Base-by-base conservation (phyloP, 768 basidiomycete genomes). In the Mycena venus region DNA sequence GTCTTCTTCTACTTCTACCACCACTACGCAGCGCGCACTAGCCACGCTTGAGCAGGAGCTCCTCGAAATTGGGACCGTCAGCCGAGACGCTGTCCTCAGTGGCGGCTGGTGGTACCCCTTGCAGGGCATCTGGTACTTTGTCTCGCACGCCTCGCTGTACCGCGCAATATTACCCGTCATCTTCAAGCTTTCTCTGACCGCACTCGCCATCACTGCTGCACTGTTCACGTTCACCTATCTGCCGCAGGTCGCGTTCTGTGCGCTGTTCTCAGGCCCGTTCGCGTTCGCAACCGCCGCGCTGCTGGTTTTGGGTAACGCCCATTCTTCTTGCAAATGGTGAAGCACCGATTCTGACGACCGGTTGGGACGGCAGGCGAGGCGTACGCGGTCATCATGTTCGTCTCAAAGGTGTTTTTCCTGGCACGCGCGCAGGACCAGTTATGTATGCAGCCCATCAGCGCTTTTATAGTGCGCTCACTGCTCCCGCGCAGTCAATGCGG, bases 201-300 rank as follows among this genome's bases (percentile, higher is more conserved):
- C 88, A 6, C 75, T 84, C 42, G 82, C 79, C 5, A 84, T 88
- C 58, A 88, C 88, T 44, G 72, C 72, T 27, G 83, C 79, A n/a
- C 78, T 92, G 10, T 91, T 92, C 77, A 80, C 87, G 76, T 88
- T 91, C 82, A 89, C 89, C 23, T 94, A 92, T 83, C 77, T 93
- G 11, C 93, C 93, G 3, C 92, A 93, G 78, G 89, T 91, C 40
- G 91, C 90, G 49, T 80, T 94, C 58, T 89, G 92, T 44, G 88
- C 91, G 2, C 75, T 93, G 66, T 86, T 94, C 76, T 88, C 89
- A 0, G 93, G 93, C 1, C 92, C 92, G 6, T 85, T 94, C 31
- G 91, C 91, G 1, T 91, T 92, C 78, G 78, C 90, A 36, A 86
- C 86, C 11, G 91, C 91, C 4, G 84, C 89, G 2, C 42, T 84